Base-by-base conservation (phyloP, 2,329 filamentous ascomycete species). In the Trichoderma koningiopsis region DNA sequence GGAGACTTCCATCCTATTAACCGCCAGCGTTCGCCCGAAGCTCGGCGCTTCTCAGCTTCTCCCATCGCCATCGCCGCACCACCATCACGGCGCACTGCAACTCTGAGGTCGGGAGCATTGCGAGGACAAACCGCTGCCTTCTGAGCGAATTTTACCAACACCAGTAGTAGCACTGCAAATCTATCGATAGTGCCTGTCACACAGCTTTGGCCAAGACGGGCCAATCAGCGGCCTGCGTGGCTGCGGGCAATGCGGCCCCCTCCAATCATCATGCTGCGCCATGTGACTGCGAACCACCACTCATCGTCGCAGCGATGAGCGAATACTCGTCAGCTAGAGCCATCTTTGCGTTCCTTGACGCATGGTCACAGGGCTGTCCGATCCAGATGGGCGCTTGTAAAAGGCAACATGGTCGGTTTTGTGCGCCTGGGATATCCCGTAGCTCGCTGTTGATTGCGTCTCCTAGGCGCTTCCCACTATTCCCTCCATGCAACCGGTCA, bases 11-110 rank as follows among this genome's bases (percentile, higher is more conserved):
- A 55, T 49, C 10, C 22, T 7, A 49, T 49, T 61, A 62, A 57
- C 49, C 57, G 66, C 49, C 57, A 35, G 24, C 24, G 57, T 49
- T 40, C 40, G 55, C 55, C 53, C 53, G 53, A 55, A 29, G 13
- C 55, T 69, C 68, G 68, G 68, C 68, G 68, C 68, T 69, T 69
- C 68, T 61, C 55, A 59, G 55, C 52, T 43, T 37, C 62, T 65
- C 37, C 53, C 53, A 55, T 69, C 68, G 65, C 60, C 68, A 69
- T 40, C 53, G 56, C 59, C 37, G 27, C 43, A 60, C 55, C 61
- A 69, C 68, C 61, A 69, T 55, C 60, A 56, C 24, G 24, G 22
- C 61, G 40, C 68, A 53, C 24, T 65, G 68, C 61, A 57, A 65
- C 68, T 35, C 68, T 59, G 47, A 61, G 60, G 59, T 43, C 68